Conservation (phyloP, 176 grass and related monocot species). For the Triticum dicoccoides region DNA sequence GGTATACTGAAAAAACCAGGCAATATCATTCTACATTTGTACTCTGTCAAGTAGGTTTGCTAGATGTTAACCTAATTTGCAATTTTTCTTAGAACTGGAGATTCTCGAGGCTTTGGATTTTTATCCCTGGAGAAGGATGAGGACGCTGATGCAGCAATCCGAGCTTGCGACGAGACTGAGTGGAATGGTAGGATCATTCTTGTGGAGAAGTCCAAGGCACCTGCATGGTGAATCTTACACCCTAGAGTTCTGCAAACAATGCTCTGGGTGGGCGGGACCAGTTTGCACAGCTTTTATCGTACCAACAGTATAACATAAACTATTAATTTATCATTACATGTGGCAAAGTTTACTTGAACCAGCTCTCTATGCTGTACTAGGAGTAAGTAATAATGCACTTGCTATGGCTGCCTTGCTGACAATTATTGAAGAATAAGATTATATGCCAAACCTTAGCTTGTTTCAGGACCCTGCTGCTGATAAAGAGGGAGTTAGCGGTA, state of each 20-base stretch:
- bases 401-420: constrained; percentile 34
- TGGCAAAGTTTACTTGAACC: constrained; percentile 56
- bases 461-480: constrained; percentile 65
- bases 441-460: constrained; percentile 48
- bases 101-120: constrained; percentile 91
- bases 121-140: constrained; percentile 75
- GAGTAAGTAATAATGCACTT: constrained; percentile 55
- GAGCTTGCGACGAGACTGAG: constrained; percentile 66
- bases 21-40: constrained; percentile 1
- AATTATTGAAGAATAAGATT: constrained; percentile 42
- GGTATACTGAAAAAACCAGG: background rate
- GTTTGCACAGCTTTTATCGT: constrained; percentile 40
- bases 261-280: background rate
- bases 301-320: constrained; percentile 49
- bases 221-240: constrained; percentile 44
- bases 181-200: constrained; percentile 92
- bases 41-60: constrained; percentile 13
- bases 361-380: constrained; percentile 54
- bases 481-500: constrained; percentile 45
- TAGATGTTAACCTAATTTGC: constrained; percentile 23
- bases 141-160: constrained; percentile 91
- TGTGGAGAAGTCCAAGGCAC: constrained; percentile 87
- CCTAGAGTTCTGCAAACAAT: background rate
- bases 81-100: constrained; percentile 51
- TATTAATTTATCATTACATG: constrained; percentile 42